Conservation (phyloP, 495 filamentous ascomycete genomes). For the Tuber aestivum region DNA sequence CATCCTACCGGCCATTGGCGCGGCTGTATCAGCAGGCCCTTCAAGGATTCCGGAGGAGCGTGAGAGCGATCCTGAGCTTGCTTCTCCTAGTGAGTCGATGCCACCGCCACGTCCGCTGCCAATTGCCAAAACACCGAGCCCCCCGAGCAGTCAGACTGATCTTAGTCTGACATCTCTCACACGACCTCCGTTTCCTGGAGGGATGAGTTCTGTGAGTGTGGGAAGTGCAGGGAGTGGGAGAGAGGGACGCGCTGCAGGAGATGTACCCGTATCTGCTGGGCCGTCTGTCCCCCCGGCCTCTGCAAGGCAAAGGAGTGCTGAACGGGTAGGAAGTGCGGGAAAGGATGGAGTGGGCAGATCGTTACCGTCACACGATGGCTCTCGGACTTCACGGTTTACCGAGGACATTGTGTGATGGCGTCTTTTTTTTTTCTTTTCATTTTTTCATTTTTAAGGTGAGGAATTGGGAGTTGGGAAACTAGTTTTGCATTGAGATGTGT, state of each 20-base stretch:
- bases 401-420: constrained; percentile 41
- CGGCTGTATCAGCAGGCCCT: not conserved
- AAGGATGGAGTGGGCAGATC: constrained; percentile 41
- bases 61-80: constrained; percentile 3
- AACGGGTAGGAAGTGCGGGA: constrained; percentile 29
- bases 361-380: constrained; percentile 41
- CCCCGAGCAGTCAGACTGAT: constrained; percentile 1
- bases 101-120: constrained; percentile 11
- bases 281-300: constrained; percentile 18
- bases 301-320: constrained; percentile 31
- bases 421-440: constrained; percentile 15
- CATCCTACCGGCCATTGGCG: constrained; percentile 1
- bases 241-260: constrained; percentile 19
- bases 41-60: not conserved
- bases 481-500: constrained; percentile 3
- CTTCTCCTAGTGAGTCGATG: constrained; percentile 14
- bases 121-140: constrained; percentile 5
- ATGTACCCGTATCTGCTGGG: constrained; percentile 25
- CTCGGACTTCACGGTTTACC: constrained; percentile 41
- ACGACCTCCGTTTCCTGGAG: not conserved
- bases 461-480: not conserved
- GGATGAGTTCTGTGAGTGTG: not conserved
- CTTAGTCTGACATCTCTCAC: not conserved
- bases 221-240: constrained; percentile 1
- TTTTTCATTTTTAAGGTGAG: no score